A percentile compares a stretch with the other conserved stretches of the same genome.
phyloP scores from a whole-genome alignment of 305 asterid genomes.

The Solanum hybrid region DNA sequence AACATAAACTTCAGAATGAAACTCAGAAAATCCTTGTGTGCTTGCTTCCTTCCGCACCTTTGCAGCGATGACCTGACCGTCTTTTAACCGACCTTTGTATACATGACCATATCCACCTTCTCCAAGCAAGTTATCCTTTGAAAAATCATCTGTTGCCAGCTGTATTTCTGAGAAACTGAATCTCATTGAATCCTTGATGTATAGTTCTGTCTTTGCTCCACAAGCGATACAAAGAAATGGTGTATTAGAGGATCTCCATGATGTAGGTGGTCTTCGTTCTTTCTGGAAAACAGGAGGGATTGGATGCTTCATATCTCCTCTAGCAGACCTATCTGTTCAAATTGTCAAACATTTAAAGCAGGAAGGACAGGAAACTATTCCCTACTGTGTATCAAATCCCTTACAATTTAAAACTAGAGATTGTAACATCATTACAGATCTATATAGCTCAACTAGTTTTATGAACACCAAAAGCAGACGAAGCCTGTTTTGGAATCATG shows the following conservation, averaged over 20 bases:
- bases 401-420: not conserved
- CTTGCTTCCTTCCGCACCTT: conserved; percentile 70
- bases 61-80: conserved; percentile 69
- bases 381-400: not conserved
- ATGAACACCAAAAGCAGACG: not conserved
- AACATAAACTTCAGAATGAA: conserved; percentile 57
- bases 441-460: not conserved
- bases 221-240: conserved; percentile 52
- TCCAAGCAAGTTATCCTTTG: conserved; percentile 48
- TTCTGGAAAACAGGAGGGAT: conserved; percentile 18
- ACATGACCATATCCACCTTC: conserved; percentile 81
- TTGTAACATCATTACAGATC: not conserved
- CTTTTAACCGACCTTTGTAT: conserved; percentile 54
- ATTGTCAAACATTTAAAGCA: not conserved
- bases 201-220: conserved; percentile 30
- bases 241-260: conserved; percentile 16
- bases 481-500: not conserved
- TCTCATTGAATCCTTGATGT: conserved; percentile 29
- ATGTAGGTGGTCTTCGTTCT: conserved; percentile 12
- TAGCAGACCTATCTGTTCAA: conserved; percentile 14
- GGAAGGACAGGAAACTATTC: not conserved
- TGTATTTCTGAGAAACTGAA: conserved; percentile 48
- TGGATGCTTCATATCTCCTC: conserved; percentile 17
- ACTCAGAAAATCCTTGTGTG: conserved; percentile 58
- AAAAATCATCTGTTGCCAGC: conserved; percentile 51